These are phyloP conservation scores for Phytophthora hibernalis DNA, from an alignment of 352 stramenopile genomes.

Conservation along the genomic window DNA sequence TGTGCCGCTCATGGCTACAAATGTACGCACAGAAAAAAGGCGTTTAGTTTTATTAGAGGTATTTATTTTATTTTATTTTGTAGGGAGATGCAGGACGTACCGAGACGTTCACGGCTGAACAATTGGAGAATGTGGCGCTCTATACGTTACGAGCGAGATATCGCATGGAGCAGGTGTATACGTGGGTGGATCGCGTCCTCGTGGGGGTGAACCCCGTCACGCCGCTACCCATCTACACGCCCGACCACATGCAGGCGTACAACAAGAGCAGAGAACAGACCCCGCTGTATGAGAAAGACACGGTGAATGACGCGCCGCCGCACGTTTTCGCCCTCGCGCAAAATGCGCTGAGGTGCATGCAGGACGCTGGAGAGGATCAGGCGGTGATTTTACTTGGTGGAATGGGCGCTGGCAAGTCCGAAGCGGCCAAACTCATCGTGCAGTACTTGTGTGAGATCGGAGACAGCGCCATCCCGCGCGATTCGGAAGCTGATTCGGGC, in stretches of 20 bases:
- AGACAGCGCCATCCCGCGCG: conserved; percentile 53
- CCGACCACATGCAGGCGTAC: conserved; percentile 83
- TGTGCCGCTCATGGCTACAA: conserved; percentile 70
- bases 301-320: conserved; percentile 67
- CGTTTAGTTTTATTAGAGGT: conserved; percentile 1
- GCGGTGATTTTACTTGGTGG: conserved; percentile 76
- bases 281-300: conserved; percentile 59
- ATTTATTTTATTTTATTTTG: conserved; percentile 11
- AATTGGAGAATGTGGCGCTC: conserved; percentile 78
- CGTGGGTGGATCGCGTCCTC: conserved; percentile 80
- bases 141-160: conserved; percentile 80
- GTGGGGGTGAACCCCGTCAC: conserved; percentile 76
- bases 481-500: conserved; percentile 50
- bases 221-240: conserved; percentile 83
- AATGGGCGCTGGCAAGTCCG: conserved; percentile 81
- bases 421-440: conserved; percentile 83
- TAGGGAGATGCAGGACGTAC: conserved; percentile 64
- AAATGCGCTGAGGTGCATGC: conserved; percentile 80
- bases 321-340: conserved; percentile 84
- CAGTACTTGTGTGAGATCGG: conserved; percentile 86
- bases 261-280: conserved; percentile 70
- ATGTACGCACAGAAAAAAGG: conserved; percentile 36
- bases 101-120: conserved; percentile 62
- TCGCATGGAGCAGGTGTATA: conserved; percentile 87
- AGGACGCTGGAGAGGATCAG: conserved; percentile 82